A percentile compares a stretch with the other conserved stretches of the same genome.
phyloP scores from a whole-genome alignment of 73 alveolate species.

The Tetrahymena borealis region DNA sequence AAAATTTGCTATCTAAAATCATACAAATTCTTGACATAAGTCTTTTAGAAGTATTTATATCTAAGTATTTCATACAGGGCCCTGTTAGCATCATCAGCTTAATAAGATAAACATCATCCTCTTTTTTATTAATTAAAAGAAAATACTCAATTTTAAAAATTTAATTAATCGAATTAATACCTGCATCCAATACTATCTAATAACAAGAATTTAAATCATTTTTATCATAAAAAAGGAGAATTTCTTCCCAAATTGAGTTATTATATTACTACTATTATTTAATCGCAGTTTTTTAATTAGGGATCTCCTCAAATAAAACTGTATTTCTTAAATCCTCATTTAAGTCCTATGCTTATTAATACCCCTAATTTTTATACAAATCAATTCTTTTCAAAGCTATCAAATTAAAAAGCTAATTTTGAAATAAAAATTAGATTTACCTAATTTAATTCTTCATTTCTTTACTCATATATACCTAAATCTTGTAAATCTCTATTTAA shows the following conservation, averaged over 20 bases:
- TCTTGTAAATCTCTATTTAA: background rate
- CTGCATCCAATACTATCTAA: background rate
- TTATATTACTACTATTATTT: background rate
- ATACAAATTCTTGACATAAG: background rate
- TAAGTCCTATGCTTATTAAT: background rate
- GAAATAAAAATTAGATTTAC: background rate
- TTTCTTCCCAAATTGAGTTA: background rate
- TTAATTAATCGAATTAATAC: background rate
- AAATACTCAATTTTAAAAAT: background rate
- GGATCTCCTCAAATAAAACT: background rate
- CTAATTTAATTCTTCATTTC: background rate
- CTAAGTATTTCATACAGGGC: background rate
- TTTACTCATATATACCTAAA: background rate
- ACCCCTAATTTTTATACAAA: too few relatives aligned
- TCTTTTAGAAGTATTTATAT: background rate
- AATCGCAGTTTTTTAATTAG: background rate
- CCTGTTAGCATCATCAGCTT: background rate
- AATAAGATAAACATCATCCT: background rate
- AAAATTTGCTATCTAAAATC: background rate
- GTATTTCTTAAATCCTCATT: background rate
- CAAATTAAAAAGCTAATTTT: too few relatives aligned
- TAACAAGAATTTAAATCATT: background rate
- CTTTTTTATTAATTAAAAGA: background rate
- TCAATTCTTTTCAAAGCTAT: too few relatives aligned
- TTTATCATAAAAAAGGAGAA: background rate